Evolutionary conservation across 148 eudicot genomes (phyloP).

Genomic region (Vaccinium macrocarpon): DNA sequence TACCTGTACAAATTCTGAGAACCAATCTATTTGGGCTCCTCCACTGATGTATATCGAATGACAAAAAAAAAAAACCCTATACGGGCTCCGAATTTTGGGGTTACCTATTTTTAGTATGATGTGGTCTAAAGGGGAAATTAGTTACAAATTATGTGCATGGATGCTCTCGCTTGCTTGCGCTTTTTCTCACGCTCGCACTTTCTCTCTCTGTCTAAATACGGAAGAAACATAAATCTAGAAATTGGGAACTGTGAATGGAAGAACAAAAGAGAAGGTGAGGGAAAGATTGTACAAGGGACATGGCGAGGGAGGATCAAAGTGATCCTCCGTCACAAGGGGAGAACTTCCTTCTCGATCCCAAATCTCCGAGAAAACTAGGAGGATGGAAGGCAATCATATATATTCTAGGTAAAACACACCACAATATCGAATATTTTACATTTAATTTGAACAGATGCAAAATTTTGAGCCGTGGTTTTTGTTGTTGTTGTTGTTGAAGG

Average conservation of each 20-base stretch:
- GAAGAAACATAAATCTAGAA: neutral
- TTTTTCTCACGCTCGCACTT: neutral
- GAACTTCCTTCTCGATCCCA: neutral
- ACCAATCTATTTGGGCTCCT: no score
- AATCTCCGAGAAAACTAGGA: slow-evolving; percentile 14
- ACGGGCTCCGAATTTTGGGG: no score
- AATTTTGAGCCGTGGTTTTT: neutral
- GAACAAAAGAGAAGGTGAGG: neutral
- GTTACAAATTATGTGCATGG: neutral
- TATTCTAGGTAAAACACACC: slow-evolving; percentile 24
- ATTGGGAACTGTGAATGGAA: neutral
- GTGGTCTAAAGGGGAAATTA: neutral
- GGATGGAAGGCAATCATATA: slow-evolving; percentile 37
- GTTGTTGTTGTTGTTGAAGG: slow-evolving; percentile 24
- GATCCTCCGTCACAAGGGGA: neutral
- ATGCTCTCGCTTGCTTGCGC: neutral
- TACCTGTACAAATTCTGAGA: no score
- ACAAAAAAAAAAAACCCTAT: no score
- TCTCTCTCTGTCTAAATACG: neutral
- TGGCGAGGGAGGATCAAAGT: slow-evolving; percentile 5
- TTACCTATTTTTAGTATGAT: no score
- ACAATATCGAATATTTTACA: no score
- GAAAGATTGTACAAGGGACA: neutral
- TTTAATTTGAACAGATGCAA: neutral
- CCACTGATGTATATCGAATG: no score